Evolutionary conservation across 768 basidiomycete genomes (phyloP), one percentile per base, ranked within the genome.

Genomic region (Suillus ampliporus): DNA sequence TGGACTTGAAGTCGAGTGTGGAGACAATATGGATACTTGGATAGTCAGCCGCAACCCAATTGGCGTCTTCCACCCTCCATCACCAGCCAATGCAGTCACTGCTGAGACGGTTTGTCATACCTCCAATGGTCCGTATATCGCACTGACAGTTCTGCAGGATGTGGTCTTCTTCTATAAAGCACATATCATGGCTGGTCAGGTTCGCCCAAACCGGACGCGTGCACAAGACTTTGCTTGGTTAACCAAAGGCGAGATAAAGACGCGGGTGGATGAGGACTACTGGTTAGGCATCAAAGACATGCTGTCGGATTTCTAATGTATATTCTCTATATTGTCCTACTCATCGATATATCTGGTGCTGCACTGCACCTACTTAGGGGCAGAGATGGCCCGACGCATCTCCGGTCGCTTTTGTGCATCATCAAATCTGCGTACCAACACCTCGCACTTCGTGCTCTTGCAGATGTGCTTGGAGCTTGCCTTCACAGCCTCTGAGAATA

Each of bases 81-180:
- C 72, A 63, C 71, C 69, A 26, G 64, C 73, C 43, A 65, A 65
- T 41, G 64, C 66, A 41, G 66, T 70, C 64, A 71, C 69, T 46
- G 61, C 71, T 14, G 70, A 77, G 61, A 76, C 84, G 67, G 85
- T 83, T 67, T 56, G 69, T 17, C 37, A 3, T 50, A 15, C 9
- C 19, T 35, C 59, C 8, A 46, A 35, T 31, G 13, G 17, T 41
- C 44, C 57, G 0, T 60, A 37, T 64, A 13, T 21, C 10, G 11
- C 41, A n/a, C 48, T 64, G 8, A 71, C 54, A 38, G 10, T 26
- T 28, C 28, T 44, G 0, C 69, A 97, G 95, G 83, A 80, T 58
- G 79, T 84, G 46, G 80, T 91, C 21, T 99, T 99, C 80, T 93
- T 97, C 81, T 92, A 92, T 81, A 97, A 97, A 74, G 93, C 87